Percentiles rank a stretch among this genome's conserved stretches.
phyloP scores from a whole-genome alignment of 2,329 filamentous ascomycete species.

The Xylaria sp. region DNA sequence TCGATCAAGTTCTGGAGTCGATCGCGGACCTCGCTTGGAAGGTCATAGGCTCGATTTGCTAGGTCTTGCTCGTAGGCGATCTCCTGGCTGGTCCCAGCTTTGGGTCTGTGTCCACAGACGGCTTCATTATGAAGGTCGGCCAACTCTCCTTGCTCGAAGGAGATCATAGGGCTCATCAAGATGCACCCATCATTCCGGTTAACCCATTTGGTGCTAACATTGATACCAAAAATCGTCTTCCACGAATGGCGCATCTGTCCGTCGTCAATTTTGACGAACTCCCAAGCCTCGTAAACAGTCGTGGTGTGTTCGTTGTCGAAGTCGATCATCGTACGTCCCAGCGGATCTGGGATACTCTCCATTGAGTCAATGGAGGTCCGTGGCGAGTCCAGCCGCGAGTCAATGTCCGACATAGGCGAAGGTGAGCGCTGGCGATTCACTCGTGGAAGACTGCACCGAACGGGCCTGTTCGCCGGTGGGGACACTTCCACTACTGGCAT shows the following conservation, averaged over 20 bases:
- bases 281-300: constrained; percentile 25
- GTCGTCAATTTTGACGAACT: constrained; percentile 9
- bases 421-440: background rate
- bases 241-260: background rate
- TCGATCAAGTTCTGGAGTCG: constrained; percentile 28
- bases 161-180: constrained; percentile 17
- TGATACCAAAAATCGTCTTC: constrained; percentile 31
- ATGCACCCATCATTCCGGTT: constrained; percentile 23
- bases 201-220: constrained; percentile 21
- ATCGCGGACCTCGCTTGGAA: constrained; percentile 26
- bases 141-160: constrained; percentile 32
- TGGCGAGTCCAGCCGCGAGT: background rate
- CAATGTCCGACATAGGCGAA: background rate
- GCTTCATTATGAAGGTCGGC: constrained; percentile 31
- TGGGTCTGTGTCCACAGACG: constrained; percentile 24
- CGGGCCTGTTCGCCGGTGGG: background rate
- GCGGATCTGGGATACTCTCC: constrained; percentile 3
- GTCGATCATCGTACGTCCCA: constrained; percentile 5
- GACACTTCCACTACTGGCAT: background rate
- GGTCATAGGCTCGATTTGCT: constrained; percentile 30
- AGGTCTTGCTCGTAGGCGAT: constrained; percentile 34
- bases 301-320: constrained; percentile 15
- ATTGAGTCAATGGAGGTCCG: constrained; percentile 15
- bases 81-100: constrained; percentile 21
- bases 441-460: background rate